Base-by-base conservation (phyloP, 1,139 yeast genomes). In the Geotrichum candidum region DNA sequence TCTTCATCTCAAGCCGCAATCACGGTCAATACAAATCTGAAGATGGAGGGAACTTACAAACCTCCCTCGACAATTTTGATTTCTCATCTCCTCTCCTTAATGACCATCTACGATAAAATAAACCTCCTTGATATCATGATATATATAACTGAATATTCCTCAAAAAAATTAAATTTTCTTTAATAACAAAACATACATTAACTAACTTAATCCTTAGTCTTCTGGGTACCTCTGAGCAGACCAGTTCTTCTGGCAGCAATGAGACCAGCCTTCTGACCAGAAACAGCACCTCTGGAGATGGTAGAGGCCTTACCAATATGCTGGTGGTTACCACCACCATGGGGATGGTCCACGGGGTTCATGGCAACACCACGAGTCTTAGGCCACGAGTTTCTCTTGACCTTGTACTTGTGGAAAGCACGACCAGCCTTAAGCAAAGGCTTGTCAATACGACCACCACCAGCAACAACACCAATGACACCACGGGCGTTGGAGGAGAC, bases 251-350 rank as follows among this genome's bases (percentile, higher is more conserved):
- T 92, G 81, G 99, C 99, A 78, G 99, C 99, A 80, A 95, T 95
- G 80, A 94, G 92, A 94, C 99, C 99, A 81, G 96, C 97, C 96
- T 94, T 94, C 86, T 94, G 99, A 91, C 99, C 99, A 77, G 99
- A 84, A 81, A 94, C 99, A 76, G 99, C 98, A 82, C 96, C 96
- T 89, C 99, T 91, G 75, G 97, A 88, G 78, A 94, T 94, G 78
- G 99, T 94, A 77, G 99, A 94, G 79, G 99, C 99, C 88, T 94
- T 94, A 92, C 99, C 98, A 87, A 94, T 94, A 82, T 94, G 99
- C 87, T 94, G 99, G 84, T 94, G 99, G 97, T 94, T 94, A 94
- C 99, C 99, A 92, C 99, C 99, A 89, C 99, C 99, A 82, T 92
- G 98, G 81, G 98, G 98, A 86, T 92, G 98, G 82, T 92, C 98